Evolutionary conservation across 2,329 filamentous ascomycete species (phyloP).

Genomic region (Alternaria brassicae): DNA sequence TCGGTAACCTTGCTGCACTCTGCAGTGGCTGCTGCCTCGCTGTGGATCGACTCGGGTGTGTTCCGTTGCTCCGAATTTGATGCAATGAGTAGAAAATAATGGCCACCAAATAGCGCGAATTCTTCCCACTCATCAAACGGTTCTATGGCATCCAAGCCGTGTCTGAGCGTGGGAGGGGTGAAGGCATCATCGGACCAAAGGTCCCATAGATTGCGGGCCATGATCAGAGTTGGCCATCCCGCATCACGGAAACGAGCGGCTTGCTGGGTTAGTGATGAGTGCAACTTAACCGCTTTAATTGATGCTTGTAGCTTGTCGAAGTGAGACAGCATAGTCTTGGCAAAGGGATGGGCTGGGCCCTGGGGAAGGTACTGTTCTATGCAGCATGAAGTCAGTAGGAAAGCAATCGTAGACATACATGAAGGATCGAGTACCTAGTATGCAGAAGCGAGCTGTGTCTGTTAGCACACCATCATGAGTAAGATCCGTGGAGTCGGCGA

Average conservation of each 20-base stretch:
- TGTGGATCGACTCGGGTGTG: conserved; percentile 15
- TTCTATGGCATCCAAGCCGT: conserved; percentile 72
- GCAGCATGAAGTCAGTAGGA: conserved; percentile 7
- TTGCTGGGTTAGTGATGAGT: conserved; percentile 72
- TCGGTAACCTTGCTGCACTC: conserved; percentile 4
- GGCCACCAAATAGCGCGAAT: conserved; percentile 81
- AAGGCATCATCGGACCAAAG: conserved; percentile 77
- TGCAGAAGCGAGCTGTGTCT: conserved; percentile 74
- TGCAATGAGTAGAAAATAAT: conserved; percentile 82
- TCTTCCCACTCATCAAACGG: conserved; percentile 98
- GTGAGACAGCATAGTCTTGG: conserved; percentile 81
- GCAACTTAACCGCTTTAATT: conserved; percentile 74
- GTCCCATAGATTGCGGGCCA: conserved; percentile 76
- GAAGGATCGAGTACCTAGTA: conserved; percentile 57
- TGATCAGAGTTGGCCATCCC: conserved; percentile 71
- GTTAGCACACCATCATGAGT: conserved; percentile 10
- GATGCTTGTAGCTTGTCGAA: conserved; percentile 82
- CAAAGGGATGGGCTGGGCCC: conserved; percentile 80
- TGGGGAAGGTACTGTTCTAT: conserved; percentile 82
- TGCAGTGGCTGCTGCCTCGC: conserved; percentile 9
- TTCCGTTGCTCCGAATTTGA: conserved; percentile 48
- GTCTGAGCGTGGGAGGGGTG: conserved; percentile 66
- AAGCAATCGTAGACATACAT: not conserved
- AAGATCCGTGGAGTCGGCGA: conserved; percentile 33
- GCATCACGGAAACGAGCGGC: conserved; percentile 68